Evolutionary conservation across 306 rosid genomes (phyloP), one percentile per base, ranked within the genome.

Genomic region (Lupinus albus): DNA sequence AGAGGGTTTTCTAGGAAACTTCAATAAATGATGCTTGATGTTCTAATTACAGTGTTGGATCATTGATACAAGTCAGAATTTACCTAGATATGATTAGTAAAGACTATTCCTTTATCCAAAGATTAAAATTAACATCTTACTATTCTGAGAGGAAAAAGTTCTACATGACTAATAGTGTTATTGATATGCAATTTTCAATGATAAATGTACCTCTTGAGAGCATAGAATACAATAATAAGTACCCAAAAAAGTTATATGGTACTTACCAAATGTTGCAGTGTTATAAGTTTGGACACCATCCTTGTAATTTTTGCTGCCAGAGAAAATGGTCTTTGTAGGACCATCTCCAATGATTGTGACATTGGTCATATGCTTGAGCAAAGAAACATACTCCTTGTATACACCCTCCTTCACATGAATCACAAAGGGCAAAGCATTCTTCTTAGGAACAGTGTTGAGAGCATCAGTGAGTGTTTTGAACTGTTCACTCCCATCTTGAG

Each of bases 331-430:
- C 59, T 80, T 84, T 5, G 81, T 73, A 4, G 98, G 87, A 21
- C 98, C 98, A 47, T 92, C 98, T 6, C 95, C 98, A 11, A 85
- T 46, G 52, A 92, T 45, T 21, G 83, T 74, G 48, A 92, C 80
- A 25, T 63, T 33, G 6, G 73, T 78, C 91, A 79, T 83, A 1
- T 3, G 0, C 70, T 72, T 76, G 2, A 16, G 16, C 2, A 92
- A 0, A 1, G 20, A 2, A 1, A 89, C 87, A 5, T 33, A 14
- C 74, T 87, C 95, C 0, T 15, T 20, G 16, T 89, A 92, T 14
- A 83, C 62, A 4, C 98, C 98, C 2, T 68, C 86, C 77, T 87
- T 89, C 20, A 92, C 69, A 25, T 92, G 33, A 39, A 92, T 89
- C 15, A 92, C 91, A 72, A 89, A 89, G 2, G 83, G 74, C 35